Evolutionary conservation across 106 monocot genomes (phyloP), one percentile per base, ranked within the genome.

Genomic region (Alisma plantagoaquatica): DNA sequence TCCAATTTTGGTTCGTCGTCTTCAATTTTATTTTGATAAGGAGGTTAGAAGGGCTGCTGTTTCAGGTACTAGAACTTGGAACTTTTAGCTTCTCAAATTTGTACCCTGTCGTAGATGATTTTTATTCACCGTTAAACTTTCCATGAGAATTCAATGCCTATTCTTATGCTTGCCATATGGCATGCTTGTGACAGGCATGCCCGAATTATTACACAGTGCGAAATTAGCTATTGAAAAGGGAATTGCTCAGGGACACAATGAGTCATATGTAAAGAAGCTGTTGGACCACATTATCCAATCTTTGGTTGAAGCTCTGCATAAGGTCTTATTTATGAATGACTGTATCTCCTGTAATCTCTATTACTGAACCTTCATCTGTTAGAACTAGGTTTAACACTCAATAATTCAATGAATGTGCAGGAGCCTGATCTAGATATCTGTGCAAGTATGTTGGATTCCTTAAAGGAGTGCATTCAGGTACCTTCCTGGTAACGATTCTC

Each of bases 41-140:
- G 96, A 96, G 64, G 88, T 96, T 31, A 72, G 96, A 59, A 84
- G 80, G 50, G 96, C 96, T 68, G 88, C 96, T 62, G 88, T 96
- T 53, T 81, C 88, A 62, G 88, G 96, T 96, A 81, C 23, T 50
- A n/a, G n/a, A n/a, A n/a, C n/a, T n/a, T n/a, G n/a, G n/a, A n/a
- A n/a, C n/a, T n/a, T n/a, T n/a, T n/a, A n/a, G n/a, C n/a, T n/a
- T n/a, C n/a, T n/a, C n/a, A n/a, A n/a, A n/a, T n/a, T n/a, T n/a
- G n/a, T n/a, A n/a, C n/a, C n/a, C n/a, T n/a, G n/a, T n/a, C n/a
- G n/a, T n/a, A n/a, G n/a, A n/a, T n/a, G n/a, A n/a, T n/a, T n/a
- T n/a, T n/a, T n/a, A n/a, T n/a, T n/a, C n/a, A n/a, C n/a, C n/a
- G n/a, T n/a, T n/a, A n/a, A n/a, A n/a, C n/a, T n/a, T n/a, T n/a